Evolutionary conservation across 2,329 filamentous ascomycete species (phyloP).

Genomic region (Microsporum canis): DNA sequence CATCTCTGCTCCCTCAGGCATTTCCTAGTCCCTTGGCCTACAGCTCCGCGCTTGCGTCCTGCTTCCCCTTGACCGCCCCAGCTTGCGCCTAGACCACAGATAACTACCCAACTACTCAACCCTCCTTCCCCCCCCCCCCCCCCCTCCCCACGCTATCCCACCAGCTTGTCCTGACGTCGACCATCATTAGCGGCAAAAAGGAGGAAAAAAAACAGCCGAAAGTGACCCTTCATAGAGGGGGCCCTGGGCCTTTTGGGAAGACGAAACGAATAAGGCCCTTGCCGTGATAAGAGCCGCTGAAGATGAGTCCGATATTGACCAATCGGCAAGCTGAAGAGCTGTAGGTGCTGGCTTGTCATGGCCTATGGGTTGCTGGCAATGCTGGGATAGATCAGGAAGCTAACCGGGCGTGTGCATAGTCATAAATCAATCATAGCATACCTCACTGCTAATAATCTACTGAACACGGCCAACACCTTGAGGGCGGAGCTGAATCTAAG

Average conservation of each 20-base stretch:
- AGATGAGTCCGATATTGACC: conserved; percentile 65
- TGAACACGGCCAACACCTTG: conserved; percentile 57
- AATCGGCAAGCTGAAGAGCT: conserved; percentile 59
- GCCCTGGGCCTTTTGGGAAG: background rate
- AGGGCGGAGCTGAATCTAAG: conserved; percentile 64
- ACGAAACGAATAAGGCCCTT: background rate
- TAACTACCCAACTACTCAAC: too few species aligned
- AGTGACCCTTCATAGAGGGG: background rate
- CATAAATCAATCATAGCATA: conserved; percentile 94
- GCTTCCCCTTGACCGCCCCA: background rate
- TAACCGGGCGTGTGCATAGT: conserved; percentile 37
- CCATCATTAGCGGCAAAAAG: background rate
- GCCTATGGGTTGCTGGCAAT: background rate
- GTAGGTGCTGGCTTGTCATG: conserved; percentile 8
- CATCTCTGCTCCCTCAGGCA: background rate
- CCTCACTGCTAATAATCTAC: conserved; percentile 60
- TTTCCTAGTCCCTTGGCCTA: background rate
- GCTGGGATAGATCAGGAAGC: conserved; percentile 1
- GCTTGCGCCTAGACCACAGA: background rate
- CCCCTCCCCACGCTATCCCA: background rate
- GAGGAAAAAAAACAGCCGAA: background rate
- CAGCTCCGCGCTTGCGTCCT: background rate
- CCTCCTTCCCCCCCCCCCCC: too few species aligned
- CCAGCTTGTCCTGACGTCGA: background rate
- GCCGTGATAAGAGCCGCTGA: background rate